Base-by-base conservation (phyloP, 257 asterid genomes). In the Lantana camara region DNA sequence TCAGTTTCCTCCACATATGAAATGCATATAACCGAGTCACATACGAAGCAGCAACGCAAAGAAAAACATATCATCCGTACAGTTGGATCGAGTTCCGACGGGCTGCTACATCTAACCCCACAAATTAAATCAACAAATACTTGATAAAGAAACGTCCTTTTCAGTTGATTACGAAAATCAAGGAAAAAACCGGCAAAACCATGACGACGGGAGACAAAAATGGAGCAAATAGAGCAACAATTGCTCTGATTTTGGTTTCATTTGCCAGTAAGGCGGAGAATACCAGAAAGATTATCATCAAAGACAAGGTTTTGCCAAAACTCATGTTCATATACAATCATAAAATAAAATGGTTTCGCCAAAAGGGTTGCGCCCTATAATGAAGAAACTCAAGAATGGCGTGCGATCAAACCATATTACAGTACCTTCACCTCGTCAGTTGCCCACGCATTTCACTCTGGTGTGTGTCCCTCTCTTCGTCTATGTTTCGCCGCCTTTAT, bases 391-490 rank as follows among this genome's bases (percentile, higher is more conserved):
- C 40, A 11, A 51, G 46, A 40, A 63, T 10, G 57, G 40, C 30
- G 40, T 48, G 15, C 14, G 65, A 75, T 60, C 63, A 64, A 53
- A 46, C 45, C 69, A 67, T 9, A 24, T 22, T 16, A 27, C 30
- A 35, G 66, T 44, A 71, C 72, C 77, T 71, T 63, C n/a, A 21
- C 32, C 50, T 55, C 47, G 17, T 27, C 57, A 13, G 59, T 17
- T 34, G 57, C 70, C 60, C 46, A 1, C 45, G 58, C 75, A 21
- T 55, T n/a, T 68, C 52, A 21, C 16, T 35, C 53, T n/a, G 5
- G 38, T 21, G 4, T 13, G 21, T 19, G 13, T 9, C 48, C 40
- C 9, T 7, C 58, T 57, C 49, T 37, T 40, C 15, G 54, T 46
- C 29, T 29, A 13, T 15, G 23, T 48, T 44, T 22, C 46, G 40